Evolutionary conservation across 805 yeast genomes (phyloP), one percentile per base, ranked within the genome.

Genomic region (Ogataea trehaloabstinens): DNA sequence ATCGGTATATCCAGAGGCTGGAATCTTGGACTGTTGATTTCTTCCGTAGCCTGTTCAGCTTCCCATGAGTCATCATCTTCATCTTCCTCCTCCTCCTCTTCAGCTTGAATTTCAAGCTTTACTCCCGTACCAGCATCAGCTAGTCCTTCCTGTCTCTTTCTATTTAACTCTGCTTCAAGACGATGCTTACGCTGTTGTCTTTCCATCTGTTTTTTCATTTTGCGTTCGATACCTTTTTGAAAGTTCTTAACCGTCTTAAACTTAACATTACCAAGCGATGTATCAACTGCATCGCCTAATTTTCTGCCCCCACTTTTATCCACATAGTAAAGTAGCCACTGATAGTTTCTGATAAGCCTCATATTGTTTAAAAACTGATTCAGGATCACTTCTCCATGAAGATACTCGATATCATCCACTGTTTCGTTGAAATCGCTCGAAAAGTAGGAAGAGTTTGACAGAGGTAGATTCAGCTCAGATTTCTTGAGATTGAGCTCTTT

Each of bases 311-410:
- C 78, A 17, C 63, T 52, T 46, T 67, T 72, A 21, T 61, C 60
- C 35, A 62, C 66, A 68, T 71, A 76, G 45, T 71, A 76, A 48
- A 61, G 62, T 17, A 55, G 47, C 82, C 82, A 76, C 52, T 68
- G 76, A 32, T 59, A 63, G 19, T 61, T 56, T 46, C 80, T 60
- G 21, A 66, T 48, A 4, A 61, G 51, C 38, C 80, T 53, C 12
- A 68, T 66, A 34, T 63, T 63, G 44, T 68, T 67, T 31, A 74
- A 46, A 25, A 71, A 67, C 31, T 66, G 66, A 48, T 73, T 73
- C 16, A 70, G 45, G 21, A 69, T 68, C 20, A 74, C 73, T 6
- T 70, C 60, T 29, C 76, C 76, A 42, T 76, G 81, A 5, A 66
- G 45, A 45, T 71, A 70, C 45, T 75, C 80, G 24, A 74, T 52